Evolutionary conservation across 2,329 filamentous ascomycete species (phyloP).

Genomic region (Lecanoromycetidae sp.): DNA sequence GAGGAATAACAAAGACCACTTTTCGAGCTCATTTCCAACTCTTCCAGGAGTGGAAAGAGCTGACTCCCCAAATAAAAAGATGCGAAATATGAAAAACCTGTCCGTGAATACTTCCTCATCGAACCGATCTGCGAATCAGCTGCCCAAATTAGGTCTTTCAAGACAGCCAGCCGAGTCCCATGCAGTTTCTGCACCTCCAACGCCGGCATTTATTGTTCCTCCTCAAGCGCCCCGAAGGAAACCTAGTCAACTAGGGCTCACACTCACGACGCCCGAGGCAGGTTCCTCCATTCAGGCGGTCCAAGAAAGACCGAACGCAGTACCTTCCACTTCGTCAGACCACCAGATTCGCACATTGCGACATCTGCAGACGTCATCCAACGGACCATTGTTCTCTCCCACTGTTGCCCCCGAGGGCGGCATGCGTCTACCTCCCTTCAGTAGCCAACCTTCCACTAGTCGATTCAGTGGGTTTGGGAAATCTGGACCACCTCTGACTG

Average conservation of each 20-base stretch:
- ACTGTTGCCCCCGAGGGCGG: slow-evolving; percentile 38
- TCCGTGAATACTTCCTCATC: slow-evolving; percentile 46
- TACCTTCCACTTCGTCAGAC: slow-evolving; percentile 45
- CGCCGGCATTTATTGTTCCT: slow-evolving; percentile 43
- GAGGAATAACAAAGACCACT: slow-evolving; percentile 12
- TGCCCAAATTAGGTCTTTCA: slow-evolving; percentile 32
- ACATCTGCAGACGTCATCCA: slow-evolving; percentile 9
- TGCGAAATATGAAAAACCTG: slow-evolving; percentile 48
- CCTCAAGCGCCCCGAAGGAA: slow-evolving; percentile 39
- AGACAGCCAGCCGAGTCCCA: slow-evolving; percentile 35
- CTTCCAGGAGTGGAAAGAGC: slow-evolving; percentile 14
- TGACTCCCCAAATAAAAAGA: slow-evolving; percentile 18
- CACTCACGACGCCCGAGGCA: slow-evolving; percentile 44
- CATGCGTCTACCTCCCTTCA: slow-evolving; percentile 38
- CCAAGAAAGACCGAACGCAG: slow-evolving; percentile 35
- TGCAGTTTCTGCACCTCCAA: slow-evolving; percentile 41
- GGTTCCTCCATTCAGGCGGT: slow-evolving; percentile 37
- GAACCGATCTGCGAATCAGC: slow-evolving; percentile 11
- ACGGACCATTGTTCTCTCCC: slow-evolving; percentile 31
- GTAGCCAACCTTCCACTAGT: slow-evolving; percentile 21
- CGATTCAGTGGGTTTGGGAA: slow-evolving; percentile 8
- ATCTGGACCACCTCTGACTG: slow-evolving; percentile 14
- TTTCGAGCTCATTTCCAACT: slow-evolving; percentile 16
- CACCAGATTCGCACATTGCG: slow-evolving; percentile 13
- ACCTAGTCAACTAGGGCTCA: slow-evolving; percentile 42